Evolutionary conservation across 306 rosid species (phyloP), one percentile per base, ranked within the genome.

Genomic region (Trifolium pratense): DNA sequence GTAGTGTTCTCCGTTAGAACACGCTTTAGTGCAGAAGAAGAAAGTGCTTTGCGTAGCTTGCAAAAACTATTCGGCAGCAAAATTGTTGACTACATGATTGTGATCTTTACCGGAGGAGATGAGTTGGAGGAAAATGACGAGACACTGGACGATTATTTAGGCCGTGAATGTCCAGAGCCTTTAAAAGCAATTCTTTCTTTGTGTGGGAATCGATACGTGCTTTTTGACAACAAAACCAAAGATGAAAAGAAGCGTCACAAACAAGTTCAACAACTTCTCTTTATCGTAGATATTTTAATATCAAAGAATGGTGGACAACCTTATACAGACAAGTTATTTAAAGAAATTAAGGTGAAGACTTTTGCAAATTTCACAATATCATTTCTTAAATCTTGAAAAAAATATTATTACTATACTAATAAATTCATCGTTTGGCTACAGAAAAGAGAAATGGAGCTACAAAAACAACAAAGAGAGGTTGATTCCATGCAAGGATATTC

Each of bases 101-200:
- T 87, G 12, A 81, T 90, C 59, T 92, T 92, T 71, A 90, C 97
- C 1, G 97, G 97, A 26, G 98, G 98, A 9, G 98, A 92, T 72
- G 91, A 86, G 9, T 81, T 92, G n/a, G 97, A 92, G 77, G 97
- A 90, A 0, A 81, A 80, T 70, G 86, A 84, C 2, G 85, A 80
- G 81, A 86, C 91, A 9, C 52, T 90, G 15, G 89, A 83, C 7
- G 93, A 89, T 70, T 93, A 89, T 75, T 68, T 93, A 56, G 90
- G 91, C 17, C 74, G 82, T 1, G 90, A 78, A 9, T 87, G 93
- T 77, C 93, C 96, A 3, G 45, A 80, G 71, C 87, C 96, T 31
- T 76, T 93, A 23, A 76, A 93, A 97, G 97, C 89, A 66, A 70
- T 87, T 78, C 91, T 90, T 75, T 51, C 3, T n/a, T 32, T 87